phyloP scores from a whole-genome alignment of 768 basidiomycete genomes.

The Mycena maculata region DNA sequence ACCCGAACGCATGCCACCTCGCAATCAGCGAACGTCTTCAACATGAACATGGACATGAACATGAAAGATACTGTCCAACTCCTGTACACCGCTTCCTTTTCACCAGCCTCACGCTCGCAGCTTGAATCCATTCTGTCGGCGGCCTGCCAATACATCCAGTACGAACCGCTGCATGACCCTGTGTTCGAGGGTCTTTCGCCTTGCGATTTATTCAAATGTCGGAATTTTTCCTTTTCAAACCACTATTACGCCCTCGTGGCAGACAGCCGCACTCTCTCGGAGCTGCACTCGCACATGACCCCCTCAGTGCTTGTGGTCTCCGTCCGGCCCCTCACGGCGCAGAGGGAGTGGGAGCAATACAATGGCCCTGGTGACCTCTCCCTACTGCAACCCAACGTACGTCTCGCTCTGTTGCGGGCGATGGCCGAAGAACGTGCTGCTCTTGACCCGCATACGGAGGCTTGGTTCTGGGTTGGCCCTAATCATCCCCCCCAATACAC shows the following conservation, averaged over 20 bases:
- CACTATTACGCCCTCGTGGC: constrained; percentile 26
- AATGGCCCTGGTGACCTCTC: constrained; percentile 26
- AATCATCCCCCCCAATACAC: neutral
- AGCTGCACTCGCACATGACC: constrained; percentile 12
- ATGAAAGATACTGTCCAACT: constrained; percentile 23
- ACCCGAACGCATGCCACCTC: too few species aligned
- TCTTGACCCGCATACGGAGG: constrained; percentile 13
- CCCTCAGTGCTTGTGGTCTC: constrained; percentile 27
- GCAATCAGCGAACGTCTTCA: neutral
- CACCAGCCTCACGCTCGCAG: constrained; percentile 10
- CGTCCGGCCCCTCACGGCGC: neutral
- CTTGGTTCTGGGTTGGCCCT: constrained; percentile 18
- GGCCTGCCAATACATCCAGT: constrained; percentile 3
- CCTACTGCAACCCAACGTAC: constrained; percentile 5
- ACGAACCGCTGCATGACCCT: constrained; percentile 17
- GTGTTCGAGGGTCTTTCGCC: constrained; percentile 24
- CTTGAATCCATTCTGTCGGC: constrained; percentile 20
- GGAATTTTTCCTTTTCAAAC: constrained; percentile 17
- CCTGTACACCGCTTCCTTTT: constrained; percentile 25
- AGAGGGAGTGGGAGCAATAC: constrained; percentile 27
- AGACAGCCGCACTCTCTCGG: constrained; percentile 26
- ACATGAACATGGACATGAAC: neutral
- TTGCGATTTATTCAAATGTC: constrained; percentile 19
- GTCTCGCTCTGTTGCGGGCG: constrained; percentile 23
- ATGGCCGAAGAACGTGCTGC: constrained; percentile 20